A percentile compares a stretch with the other conserved stretches of the same genome.
Conservation (phyloP, 2,329 filamentous ascomycete species). For the Helminthosporium solani region DNA sequence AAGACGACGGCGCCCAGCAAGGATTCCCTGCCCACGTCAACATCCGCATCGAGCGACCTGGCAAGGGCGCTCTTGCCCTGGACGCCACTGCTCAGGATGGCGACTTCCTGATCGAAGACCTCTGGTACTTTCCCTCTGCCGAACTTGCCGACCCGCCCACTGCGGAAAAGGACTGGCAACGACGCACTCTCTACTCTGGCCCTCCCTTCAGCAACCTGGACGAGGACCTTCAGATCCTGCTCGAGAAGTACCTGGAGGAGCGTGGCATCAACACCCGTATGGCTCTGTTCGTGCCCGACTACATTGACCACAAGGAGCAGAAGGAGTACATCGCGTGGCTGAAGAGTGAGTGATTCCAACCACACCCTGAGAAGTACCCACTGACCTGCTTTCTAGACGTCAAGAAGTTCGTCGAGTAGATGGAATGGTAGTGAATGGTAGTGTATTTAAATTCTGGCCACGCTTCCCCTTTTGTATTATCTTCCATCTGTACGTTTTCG, state of each 20-base stretch:
- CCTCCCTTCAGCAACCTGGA: conserved; percentile 93
- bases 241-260: conserved; percentile 94
- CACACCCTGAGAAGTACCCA: neutral
- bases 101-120: conserved; percentile 81
- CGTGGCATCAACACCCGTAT: conserved; percentile 84
- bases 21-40: conserved; percentile 79
- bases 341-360: conserved; percentile 49
- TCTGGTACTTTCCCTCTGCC: conserved; percentile 81
- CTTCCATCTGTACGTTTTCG: conserved; percentile 15
- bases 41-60: conserved; percentile 84
- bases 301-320: conserved; percentile 98
- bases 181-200: conserved; percentile 80
- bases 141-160: conserved; percentile 74
- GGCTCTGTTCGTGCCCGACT: conserved; percentile 89
- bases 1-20: conserved; percentile 53
- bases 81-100: conserved; percentile 86
- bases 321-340: conserved; percentile 93
- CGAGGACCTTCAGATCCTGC: conserved; percentile 87
- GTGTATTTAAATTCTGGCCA: conserved; percentile 8
- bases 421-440: neutral
- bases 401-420: conserved; percentile 75
- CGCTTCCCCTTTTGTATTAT: conserved; percentile 22
- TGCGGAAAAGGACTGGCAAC: conserved; percentile 74
- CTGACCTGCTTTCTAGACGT: conserved; percentile 58
- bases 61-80: conserved; percentile 81